Evolutionary conservation across 768 basidiomycete genomes (phyloP), one percentile per base, ranked within the genome.

Genomic region (Lactarius vividus): DNA sequence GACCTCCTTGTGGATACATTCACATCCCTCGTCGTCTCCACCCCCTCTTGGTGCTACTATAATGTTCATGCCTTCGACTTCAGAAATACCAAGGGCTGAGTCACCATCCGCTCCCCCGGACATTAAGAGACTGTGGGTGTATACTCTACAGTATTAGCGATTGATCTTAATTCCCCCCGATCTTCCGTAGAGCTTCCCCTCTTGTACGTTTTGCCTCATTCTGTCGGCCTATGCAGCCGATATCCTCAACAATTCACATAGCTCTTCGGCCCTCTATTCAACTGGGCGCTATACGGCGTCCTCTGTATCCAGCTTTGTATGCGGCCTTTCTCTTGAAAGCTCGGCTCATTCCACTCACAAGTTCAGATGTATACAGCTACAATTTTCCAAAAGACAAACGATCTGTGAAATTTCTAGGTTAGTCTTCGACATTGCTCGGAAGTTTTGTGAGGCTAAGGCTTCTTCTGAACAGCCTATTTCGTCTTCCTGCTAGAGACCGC

Each of bases 231-330:
- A 49, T 13, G 13, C 44, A 4, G n/a, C 23, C 5, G 2, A 49
- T 23, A 23, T 23, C n/a, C 23, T 13, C 46, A n/a, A 23, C 23
- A 2, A 13, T 23, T 2, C 13, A 29, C 13, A 29, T 18, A 59
- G 58, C 42, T 59, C 9, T n/a, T 58, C 39, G 57, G 57, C 13
- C 7, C 23, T 37, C 11, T 57, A 33, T 39, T 26, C n/a, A 57
- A 57, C 26, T 59, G 57, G 57, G 37, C 37, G 2, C 39, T 59
- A 18, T 59, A 59, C 39, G 58, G 58, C 9, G 58, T 31, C 16
- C 29, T 59, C 11, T 20, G 15, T 9, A 42, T 59, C 42, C 58
- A 59, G 29, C 3, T 10, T 28, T 59, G 58, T 59, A 23, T 0
- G 46, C 23, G 10, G 5, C 46, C n/a, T n/a, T 11, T 49, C n/a